Conservation (phyloP, 495 filamentous ascomycete species). For the Sordaria brevicollis region DNA sequence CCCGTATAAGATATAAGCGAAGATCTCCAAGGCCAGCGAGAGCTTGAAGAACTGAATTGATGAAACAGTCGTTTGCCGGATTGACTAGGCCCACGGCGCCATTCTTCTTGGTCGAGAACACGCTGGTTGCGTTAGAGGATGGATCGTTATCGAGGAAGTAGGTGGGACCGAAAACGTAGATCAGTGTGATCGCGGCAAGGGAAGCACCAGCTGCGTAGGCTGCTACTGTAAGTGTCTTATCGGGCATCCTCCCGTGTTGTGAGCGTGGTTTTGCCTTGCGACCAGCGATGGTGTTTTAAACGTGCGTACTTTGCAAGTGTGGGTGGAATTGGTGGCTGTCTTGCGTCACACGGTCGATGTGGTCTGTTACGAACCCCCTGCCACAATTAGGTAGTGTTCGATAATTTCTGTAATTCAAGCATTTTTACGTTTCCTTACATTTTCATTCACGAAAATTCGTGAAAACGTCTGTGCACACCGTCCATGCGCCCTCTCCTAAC, state of each 20-base stretch:
- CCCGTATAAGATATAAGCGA: constrained; percentile 79
- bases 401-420: too few species aligned
- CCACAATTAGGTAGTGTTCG: too few species aligned
- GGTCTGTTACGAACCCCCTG: too few species aligned
- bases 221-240: constrained; percentile 75
- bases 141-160: constrained; percentile 82
- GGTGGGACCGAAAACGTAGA: constrained; percentile 95
- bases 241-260: constrained; percentile 53
- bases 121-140: constrained; percentile 14
- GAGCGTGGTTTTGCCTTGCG: background rate
- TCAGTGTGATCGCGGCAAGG: constrained; percentile 86
- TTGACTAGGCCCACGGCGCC: constrained; percentile 85
- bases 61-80: constrained; percentile 97
- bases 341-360: background rate
- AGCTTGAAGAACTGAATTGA: constrained; percentile 93
- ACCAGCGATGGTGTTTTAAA: background rate
- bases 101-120: constrained; percentile 58
- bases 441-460: too few species aligned
- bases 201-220: constrained; percentile 94
- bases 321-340: background rate
- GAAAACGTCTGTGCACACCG: too few species aligned
- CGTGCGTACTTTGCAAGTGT: background rate
- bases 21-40: constrained; percentile 91
- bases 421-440: too few species aligned
- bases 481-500: too few species aligned